phyloP scores from a whole-genome alignment of 2,329 filamentous ascomycete genomes.

The Curvularia sp. region DNA sequence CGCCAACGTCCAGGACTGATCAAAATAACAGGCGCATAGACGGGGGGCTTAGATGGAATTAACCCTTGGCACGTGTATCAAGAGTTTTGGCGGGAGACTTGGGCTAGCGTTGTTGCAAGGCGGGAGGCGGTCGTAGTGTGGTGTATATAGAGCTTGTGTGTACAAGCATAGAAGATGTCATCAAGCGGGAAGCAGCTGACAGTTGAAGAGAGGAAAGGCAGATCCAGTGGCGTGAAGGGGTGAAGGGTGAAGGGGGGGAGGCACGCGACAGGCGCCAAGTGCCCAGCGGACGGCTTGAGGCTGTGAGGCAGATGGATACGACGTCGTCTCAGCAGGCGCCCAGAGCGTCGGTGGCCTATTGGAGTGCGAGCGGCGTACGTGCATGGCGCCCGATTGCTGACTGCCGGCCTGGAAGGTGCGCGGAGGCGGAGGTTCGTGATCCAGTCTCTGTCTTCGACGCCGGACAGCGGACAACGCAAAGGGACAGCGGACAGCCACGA shows the following conservation, averaged over 20 bases:
- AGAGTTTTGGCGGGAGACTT: background rate
- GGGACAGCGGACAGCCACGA: background rate
- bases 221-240: background rate
- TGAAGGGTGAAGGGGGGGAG: conserved; percentile 1
- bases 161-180: background rate
- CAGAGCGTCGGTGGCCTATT: conserved; percentile 4
- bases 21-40: conserved; percentile 23
- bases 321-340: conserved; percentile 25
- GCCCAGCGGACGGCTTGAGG: conserved; percentile 27
- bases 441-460: background rate
- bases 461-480: background rate
- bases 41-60: conserved; percentile 8
- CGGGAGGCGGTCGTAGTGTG: background rate
- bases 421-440: background rate
- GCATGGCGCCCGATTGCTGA: background rate
- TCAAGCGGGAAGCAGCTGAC: background rate
- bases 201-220: background rate
- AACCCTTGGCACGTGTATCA: conserved; percentile 7
- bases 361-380: background rate
- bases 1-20: conserved; percentile 10
- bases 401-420: background rate
- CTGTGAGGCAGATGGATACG: conserved; percentile 17
- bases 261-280: conserved; percentile 28
- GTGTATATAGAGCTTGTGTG: background rate
- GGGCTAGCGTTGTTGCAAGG: background rate